A percentile compares a stretch with the other conserved stretches of the same genome.
phyloP scores from a whole-genome alignment of 139 green algal genomes.

The Eudorina sp. region DNA sequence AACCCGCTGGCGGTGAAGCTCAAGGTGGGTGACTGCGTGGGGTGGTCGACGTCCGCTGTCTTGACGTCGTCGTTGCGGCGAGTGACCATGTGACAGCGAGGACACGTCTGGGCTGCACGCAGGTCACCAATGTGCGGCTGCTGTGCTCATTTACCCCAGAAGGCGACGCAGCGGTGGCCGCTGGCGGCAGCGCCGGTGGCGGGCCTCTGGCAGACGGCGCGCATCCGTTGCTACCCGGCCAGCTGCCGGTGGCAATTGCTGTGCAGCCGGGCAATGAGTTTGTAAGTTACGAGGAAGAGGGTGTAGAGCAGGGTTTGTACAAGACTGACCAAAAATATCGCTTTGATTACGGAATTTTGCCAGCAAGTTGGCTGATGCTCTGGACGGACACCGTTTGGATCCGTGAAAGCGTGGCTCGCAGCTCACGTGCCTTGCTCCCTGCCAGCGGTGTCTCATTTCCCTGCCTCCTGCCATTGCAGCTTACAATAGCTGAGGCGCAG shows the following conservation, averaged over 20 bases:
- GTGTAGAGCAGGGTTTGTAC: too few relatives aligned
- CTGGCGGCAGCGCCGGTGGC: background rate
- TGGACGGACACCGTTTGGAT: too few relatives aligned
- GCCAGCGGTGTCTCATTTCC: too few relatives aligned
- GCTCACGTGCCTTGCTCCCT: too few relatives aligned
- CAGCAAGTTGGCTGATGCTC: too few relatives aligned
- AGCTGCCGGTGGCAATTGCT: background rate
- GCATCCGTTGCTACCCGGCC: slow-evolving; percentile 19
- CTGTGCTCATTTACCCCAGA: slow-evolving; percentile 70
- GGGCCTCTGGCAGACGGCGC: background rate
- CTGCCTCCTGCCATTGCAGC: background rate
- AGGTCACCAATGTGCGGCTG: slow-evolving; percentile 69
- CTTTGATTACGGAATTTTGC: too few relatives aligned
- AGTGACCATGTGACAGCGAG: background rate
- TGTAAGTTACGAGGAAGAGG: background rate
- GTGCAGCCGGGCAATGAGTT: slow-evolving; percentile 18
- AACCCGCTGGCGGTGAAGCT: slow-evolving; percentile 87
- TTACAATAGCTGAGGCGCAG: slow-evolving; percentile 36
- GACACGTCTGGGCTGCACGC: background rate
- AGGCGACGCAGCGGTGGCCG: background rate
- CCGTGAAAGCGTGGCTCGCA: too few relatives aligned
- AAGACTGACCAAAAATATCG: too few relatives aligned
- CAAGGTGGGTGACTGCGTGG: too few relatives aligned
- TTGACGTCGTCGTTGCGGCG: too few relatives aligned
- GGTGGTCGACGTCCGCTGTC: too few relatives aligned